phyloP scores from a whole-genome alignment of 1,139 yeast genomes.

The Scheffersomyces titani region DNA sequence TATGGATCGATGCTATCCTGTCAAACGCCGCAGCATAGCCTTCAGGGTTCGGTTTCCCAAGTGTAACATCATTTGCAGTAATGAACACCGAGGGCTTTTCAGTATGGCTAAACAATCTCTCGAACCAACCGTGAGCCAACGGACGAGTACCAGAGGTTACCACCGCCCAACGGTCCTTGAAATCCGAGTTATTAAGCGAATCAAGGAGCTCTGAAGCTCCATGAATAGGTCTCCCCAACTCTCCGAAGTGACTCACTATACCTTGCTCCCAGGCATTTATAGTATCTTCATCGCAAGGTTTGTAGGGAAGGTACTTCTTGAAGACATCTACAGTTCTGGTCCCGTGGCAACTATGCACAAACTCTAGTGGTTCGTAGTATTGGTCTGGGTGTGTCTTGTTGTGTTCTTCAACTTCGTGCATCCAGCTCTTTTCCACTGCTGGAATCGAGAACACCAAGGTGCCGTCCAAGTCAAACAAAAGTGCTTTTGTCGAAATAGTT shows the following conservation, averaged over 20 bases:
- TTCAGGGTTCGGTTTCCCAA: conserved; percentile 20
- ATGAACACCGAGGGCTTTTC: conserved; percentile 17
- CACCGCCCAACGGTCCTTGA: conserved; percentile 17
- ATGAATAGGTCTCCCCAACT: conserved; percentile 16
- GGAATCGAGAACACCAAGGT: conserved; percentile 22
- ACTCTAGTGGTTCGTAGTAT: conserved; percentile 10
- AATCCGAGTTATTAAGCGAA: conserved; percentile 8
- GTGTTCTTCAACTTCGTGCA: conserved; percentile 13
- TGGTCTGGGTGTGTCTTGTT: conserved; percentile 11
- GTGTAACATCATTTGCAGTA: conserved; percentile 21
- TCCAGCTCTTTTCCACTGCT: conserved; percentile 22
- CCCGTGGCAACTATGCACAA: conserved; percentile 19
- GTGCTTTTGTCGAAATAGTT: conserved; percentile 1
- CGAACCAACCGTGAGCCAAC: conserved; percentile 21
- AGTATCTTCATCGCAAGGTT: conserved; percentile 7
- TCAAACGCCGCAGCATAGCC: conserved; percentile 18
- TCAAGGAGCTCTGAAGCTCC: conserved; percentile 14
- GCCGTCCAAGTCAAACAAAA: conserved; percentile 22
- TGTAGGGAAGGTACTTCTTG: conserved; percentile 15
- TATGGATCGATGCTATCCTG: conserved; percentile 6
- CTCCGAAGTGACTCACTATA: conserved; percentile 18
- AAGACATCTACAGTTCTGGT: conserved; percentile 17
- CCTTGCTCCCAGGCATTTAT: conserved; percentile 15
- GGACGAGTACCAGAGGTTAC: conserved; percentile 21
- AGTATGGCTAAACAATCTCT: conserved; percentile 9